Conservation (phyloP, 768 basidiomycete genomes). For the Pholiota microspora region DNA sequence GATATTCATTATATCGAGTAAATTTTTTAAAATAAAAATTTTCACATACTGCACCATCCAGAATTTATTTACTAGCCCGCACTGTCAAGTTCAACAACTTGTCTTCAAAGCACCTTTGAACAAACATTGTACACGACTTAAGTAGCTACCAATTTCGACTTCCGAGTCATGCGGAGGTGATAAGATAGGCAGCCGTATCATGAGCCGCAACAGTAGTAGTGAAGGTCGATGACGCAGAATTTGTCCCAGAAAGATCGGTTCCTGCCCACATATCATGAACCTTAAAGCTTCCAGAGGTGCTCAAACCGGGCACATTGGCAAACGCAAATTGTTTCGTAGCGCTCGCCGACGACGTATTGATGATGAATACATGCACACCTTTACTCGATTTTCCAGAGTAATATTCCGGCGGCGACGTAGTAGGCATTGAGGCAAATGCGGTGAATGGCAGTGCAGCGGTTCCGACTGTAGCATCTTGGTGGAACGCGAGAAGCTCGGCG, state of each 20-base stretch:
- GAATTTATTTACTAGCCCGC: too few relatives aligned
- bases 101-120: too few relatives aligned
- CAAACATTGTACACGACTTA: too few relatives aligned
- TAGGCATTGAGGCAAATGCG: slow-evolving; percentile 33
- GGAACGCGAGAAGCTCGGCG: slow-evolving; percentile 51
- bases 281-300: slow-evolving; percentile 32
- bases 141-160: too few relatives aligned
- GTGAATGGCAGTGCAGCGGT: slow-evolving; percentile 48
- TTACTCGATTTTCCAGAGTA: slow-evolving; percentile 47
- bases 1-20: too few relatives aligned
- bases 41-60: too few relatives aligned
- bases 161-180: slow-evolving; percentile 22
- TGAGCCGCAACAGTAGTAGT: slow-evolving; percentile 43
- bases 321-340: slow-evolving; percentile 46
- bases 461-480: slow-evolving; percentile 46
- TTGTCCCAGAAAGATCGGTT: slow-evolving; percentile 39
- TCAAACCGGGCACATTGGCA: slow-evolving; percentile 44
- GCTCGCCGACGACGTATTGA: slow-evolving; percentile 40
- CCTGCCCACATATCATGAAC: slow-evolving; percentile 59
- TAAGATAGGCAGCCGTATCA: slow-evolving; percentile 51
- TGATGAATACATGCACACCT: slow-evolving; percentile 54
- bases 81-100: too few relatives aligned
- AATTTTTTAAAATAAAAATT: neutral
- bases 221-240: slow-evolving; percentile 32
- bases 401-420: slow-evolving; percentile 49